Conservation (phyloP, 2,329 filamentous ascomycete genomes). For the Alternaria viburni region DNA sequence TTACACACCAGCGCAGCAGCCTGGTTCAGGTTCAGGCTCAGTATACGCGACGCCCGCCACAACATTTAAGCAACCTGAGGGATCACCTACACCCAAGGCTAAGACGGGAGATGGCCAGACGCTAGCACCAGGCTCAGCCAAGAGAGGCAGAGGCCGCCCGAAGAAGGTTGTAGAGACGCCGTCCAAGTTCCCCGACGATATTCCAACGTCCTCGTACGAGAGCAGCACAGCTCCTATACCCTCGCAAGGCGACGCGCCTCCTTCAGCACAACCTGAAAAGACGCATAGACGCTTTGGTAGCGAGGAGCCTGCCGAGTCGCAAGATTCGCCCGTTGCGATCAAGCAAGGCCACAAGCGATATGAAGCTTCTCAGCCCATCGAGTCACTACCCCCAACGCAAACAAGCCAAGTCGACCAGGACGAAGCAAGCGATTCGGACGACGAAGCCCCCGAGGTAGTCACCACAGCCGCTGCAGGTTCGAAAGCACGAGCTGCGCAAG, state of each 20-base stretch:
- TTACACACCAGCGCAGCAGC: conserved; percentile 28
- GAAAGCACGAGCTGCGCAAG: conserved; percentile 34
- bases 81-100: conserved; percentile 33
- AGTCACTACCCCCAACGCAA: background rate
- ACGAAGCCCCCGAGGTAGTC: conserved; percentile 49
- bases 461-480: conserved; percentile 39
- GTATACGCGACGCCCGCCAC: conserved; percentile 36
- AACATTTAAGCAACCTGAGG: conserved; percentile 25
- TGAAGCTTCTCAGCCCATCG: conserved; percentile 4
- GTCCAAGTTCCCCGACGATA: conserved; percentile 25
- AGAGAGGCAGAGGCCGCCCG: conserved; percentile 23
- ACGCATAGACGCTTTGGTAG: conserved; percentile 44
- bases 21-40: conserved; percentile 14
- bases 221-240: conserved; percentile 29
- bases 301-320: conserved; percentile 35
- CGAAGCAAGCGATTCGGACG: conserved; percentile 43
- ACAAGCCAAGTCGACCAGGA: conserved; percentile 25
- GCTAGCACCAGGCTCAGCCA: conserved; percentile 19
- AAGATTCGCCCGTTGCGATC: conserved; percentile 8
- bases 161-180: conserved; percentile 14
- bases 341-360: conserved; percentile 21
- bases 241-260: conserved; percentile 18
- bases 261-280: conserved; percentile 23
- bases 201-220: conserved; percentile 37
- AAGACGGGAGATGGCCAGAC: conserved; percentile 16